Base-by-base conservation (phyloP, 768 basidiomycete species). In the Trametes maxima region DNA sequence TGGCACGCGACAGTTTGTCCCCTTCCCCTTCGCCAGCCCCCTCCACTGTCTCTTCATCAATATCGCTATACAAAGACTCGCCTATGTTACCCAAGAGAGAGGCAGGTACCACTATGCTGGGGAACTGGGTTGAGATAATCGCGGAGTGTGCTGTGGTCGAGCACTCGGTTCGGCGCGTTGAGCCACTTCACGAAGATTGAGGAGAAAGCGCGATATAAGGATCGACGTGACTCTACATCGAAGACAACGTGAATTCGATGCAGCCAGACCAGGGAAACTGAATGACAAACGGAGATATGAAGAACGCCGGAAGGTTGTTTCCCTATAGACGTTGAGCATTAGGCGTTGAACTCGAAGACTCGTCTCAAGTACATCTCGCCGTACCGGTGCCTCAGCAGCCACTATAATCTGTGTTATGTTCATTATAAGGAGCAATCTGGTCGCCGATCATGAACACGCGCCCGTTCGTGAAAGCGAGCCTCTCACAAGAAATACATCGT, bases 341-440 rank as follows among this genome's bases (percentile, higher is more conserved):
- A 36, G 45, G 12, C 10, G 37, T 14, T 47, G 33, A n/a, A n/a
- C n/a, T n/a, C n/a, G n/a, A 14, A 22, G n/a, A 24, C 25, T 51
- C 33, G 7, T 19, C 36, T 10, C 13, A 7, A 35, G 8, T 16
- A 14, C 13, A 21, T 54, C 1, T 42, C 10, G 5, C 24, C 59
- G 35, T 39, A 67, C 66, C 35, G 58, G 36, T 24, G 52, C 25
- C 46, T 33, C 28, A 13, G 66, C 57, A 5, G 63, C 57, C 1
- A 68, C 28, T 19, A 64, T 52, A 5, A 68, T 65, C 44, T 68
- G 67, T 5, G 59, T 50, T 3, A 68, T 5, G 46, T 68, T 68
- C 7, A 68, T 33, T 11, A 53, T 33, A 12, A 68, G 22, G 3
- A 68, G 56, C 24, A 55, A 24, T 4, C 67, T 68, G 19, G 5